Conservation (phyloP, 257 asterid genomes). For the Mentha longifolia region DNA sequence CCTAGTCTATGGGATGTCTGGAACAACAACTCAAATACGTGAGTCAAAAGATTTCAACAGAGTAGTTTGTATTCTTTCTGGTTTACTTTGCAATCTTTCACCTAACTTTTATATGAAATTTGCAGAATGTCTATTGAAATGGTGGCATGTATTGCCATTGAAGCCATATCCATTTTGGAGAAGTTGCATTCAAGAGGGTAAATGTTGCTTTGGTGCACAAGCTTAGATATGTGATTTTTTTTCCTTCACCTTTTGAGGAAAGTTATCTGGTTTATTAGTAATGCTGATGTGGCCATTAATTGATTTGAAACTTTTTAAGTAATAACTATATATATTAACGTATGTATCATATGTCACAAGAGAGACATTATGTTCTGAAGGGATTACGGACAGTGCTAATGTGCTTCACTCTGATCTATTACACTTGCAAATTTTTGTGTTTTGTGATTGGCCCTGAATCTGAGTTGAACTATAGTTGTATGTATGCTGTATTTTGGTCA, state of each 20-base stretch:
- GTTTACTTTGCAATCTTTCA: conserved; percentile 25
- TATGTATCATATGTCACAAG: background rate
- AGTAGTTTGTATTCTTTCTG: background rate
- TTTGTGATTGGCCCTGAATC: background rate
- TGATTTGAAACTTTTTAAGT: background rate
- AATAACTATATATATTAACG: background rate
- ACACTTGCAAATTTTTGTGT: background rate
- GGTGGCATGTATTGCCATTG: conserved; percentile 94
- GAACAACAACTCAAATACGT: conserved; percentile 76
- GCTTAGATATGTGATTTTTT: background rate
- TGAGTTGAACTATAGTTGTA: background rate
- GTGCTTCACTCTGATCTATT: background rate
- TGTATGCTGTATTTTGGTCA: background rate
- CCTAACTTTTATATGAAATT: conserved; percentile 27
- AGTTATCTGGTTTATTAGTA: too few relatives aligned
- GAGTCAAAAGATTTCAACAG: conserved; percentile 24
- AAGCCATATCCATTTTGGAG: conserved; percentile 92
- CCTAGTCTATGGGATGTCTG: conserved; percentile 92
- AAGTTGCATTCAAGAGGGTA: conserved; percentile 87
- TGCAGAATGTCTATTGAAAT: conserved; percentile 86
- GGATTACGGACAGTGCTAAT: background rate
- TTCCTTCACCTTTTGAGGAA: too few relatives aligned
- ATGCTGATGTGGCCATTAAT: background rate
- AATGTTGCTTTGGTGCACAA: conserved; percentile 16
- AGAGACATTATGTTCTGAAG: background rate